Conservation (phyloP, 257 asterid species). For the Paraleonurus japonicus region DNA sequence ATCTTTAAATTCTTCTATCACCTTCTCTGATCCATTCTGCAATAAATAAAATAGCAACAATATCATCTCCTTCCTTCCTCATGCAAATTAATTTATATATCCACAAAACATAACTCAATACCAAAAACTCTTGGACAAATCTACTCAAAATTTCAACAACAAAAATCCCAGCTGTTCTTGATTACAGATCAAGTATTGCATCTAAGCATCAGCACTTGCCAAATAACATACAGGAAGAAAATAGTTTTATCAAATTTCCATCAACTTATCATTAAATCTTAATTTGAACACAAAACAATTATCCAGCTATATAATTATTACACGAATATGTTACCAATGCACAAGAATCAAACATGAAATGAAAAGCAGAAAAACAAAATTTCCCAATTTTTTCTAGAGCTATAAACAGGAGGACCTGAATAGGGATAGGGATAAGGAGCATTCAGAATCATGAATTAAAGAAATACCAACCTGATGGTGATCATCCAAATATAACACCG, state of each 20-base stretch:
- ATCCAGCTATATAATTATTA: not conserved
- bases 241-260: not conserved
- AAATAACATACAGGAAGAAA: not conserved
- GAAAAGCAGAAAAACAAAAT: not conserved
- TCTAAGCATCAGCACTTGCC: not conserved
- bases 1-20: slow-evolving; percentile 15
- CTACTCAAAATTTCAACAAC: not conserved
- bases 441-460: no score
- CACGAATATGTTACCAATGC: not conserved
- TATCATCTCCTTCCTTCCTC: no score
- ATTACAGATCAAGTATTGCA: not conserved
- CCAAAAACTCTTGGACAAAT: not conserved
- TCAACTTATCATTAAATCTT: not conserved
- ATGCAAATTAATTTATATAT: not conserved
- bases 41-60: slow-evolving; percentile 10
- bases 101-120: no score
- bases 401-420: no score
- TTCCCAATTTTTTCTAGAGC: no score
- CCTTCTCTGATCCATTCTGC: slow-evolving; percentile 46
- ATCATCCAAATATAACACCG: slow-evolving; percentile 21
- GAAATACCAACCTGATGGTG: slow-evolving; percentile 45
- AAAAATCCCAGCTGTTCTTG: not conserved
- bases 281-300: not conserved
- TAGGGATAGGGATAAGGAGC: no score
- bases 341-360: not conserved